Conservation (phyloP, 2,329 filamentous ascomycete species). For the Microsporum audouinii region DNA sequence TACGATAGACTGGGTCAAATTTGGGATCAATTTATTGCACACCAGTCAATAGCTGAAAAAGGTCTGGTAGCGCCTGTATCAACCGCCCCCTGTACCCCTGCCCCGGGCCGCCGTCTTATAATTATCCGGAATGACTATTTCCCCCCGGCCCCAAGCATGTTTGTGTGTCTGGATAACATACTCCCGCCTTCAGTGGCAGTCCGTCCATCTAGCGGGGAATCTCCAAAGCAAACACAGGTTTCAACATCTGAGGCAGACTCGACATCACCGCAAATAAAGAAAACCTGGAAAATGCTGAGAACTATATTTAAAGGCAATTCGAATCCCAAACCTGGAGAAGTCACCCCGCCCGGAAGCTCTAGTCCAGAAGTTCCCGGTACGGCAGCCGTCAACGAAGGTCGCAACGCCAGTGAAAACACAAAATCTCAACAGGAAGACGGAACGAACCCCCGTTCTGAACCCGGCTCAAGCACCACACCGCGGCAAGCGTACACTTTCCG, state of each 20-base stretch:
- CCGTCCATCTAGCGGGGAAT: conserved; percentile 21
- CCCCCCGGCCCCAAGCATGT: conserved; percentile 39
- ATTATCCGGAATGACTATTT: conserved; percentile 73
- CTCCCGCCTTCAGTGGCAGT: conserved; percentile 27
- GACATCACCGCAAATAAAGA: conserved; percentile 23
- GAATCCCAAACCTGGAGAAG: conserved; percentile 35
- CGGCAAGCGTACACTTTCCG: conserved; percentile 53
- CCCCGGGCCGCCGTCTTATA: conserved; percentile 72
- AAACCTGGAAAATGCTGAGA: conserved; percentile 43
- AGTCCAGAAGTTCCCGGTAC: conserved; percentile 3
- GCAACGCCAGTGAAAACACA: conserved; percentile 22
- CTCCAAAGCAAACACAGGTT: conserved; percentile 20
- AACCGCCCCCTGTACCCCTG: conserved; percentile 70
- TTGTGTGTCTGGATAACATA: conserved; percentile 31
- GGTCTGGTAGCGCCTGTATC: conserved; percentile 51
- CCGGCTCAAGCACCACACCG: conserved; percentile 1
- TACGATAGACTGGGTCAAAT: conserved; percentile 56
- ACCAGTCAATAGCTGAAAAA: conserved; percentile 55
- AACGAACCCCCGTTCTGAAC: not conserved
- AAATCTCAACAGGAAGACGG: conserved; percentile 15
- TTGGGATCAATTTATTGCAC: conserved; percentile 70
- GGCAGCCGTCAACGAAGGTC: conserved; percentile 7
- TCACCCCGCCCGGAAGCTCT: conserved; percentile 28
- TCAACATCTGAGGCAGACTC: conserved; percentile 14
- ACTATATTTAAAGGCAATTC: conserved; percentile 39